A percentile compares a stretch with the other conserved stretches of the same genome.
Evolutionary conservation across 495 filamentous ascomycete genomes (phyloP).

Genomic region (Evernia prunastri): DNA sequence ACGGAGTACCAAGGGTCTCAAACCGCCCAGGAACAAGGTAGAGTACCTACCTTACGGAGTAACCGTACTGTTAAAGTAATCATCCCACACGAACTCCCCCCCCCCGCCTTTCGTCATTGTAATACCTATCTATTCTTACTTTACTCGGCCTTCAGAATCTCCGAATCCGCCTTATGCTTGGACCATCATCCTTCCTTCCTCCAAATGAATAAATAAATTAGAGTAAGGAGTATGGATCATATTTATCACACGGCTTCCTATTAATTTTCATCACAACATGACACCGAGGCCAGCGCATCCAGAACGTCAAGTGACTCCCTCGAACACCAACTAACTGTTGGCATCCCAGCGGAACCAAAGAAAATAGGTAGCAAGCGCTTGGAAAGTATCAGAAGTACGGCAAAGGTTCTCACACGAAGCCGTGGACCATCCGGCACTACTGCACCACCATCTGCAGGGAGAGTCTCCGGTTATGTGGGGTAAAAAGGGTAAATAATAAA

Average conservation of each 20-base stretch:
- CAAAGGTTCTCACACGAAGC: not conserved
- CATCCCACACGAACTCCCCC: too few species aligned
- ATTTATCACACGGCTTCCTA: not conserved
- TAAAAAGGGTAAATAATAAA: not conserved
- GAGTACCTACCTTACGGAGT: too few species aligned
- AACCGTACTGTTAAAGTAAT: too few species aligned
- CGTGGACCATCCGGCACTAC: constrained; percentile 16
- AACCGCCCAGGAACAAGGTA: too few species aligned
- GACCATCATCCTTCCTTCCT: not conserved
- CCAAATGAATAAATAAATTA: too few species aligned
- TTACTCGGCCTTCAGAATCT: not conserved
- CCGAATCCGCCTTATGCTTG: not conserved
- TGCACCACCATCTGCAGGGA: constrained; percentile 13
- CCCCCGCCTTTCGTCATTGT: not conserved
- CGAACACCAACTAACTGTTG: not conserved
- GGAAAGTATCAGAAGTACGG: not conserved
- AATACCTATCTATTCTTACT: not conserved
- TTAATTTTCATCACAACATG: not conserved
- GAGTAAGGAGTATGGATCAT: too few species aligned
- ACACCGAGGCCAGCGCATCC: constrained; percentile 15
- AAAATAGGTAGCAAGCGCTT: constrained; percentile 17
- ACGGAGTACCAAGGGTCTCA: too few species aligned
- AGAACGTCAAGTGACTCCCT: constrained; percentile 17
- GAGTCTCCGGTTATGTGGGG: constrained; percentile 14
- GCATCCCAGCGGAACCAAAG: not conserved